Conservation (phyloP, 2,329 filamentous ascomycete genomes). For the Paracoccidioides lutzii region DNA sequence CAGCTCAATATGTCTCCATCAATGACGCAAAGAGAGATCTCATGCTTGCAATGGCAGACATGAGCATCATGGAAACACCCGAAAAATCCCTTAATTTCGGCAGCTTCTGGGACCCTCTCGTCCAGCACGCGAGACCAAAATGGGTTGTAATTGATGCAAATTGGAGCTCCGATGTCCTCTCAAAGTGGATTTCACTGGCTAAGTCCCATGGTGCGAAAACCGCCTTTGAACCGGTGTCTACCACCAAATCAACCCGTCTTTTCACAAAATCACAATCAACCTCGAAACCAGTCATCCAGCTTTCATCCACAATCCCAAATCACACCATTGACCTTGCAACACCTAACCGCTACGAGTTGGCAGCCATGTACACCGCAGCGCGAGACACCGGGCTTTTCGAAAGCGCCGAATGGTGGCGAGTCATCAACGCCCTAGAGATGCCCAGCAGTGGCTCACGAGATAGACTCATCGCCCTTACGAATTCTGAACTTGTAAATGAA, state of each 20-base stretch:
- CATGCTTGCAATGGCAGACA: constrained; percentile 89
- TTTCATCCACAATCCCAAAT: constrained; percentile 39
- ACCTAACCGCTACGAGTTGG: constrained; percentile 72
- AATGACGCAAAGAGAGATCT: constrained; percentile 76
- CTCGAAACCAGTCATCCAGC: constrained; percentile 18
- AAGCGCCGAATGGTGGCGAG: constrained; percentile 58
- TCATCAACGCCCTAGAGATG: constrained; percentile 70
- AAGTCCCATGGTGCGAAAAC: constrained; percentile 45
- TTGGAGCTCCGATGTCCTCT: constrained; percentile 56
- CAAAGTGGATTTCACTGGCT: constrained; percentile 53
- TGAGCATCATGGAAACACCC: constrained; percentile 59
- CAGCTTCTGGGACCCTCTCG: constrained; percentile 48
- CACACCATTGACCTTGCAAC: constrained; percentile 60
- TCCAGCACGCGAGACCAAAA: constrained; percentile 47
- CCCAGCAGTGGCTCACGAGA: constrained; percentile 55
- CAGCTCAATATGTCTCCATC: constrained; percentile 82
- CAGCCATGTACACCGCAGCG: constrained; percentile 63
- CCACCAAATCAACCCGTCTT: constrained; percentile 58
- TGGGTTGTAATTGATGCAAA: constrained; percentile 83
- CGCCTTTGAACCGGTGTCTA: constrained; percentile 82
- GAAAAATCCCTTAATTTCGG: constrained; percentile 29
- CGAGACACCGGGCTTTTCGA: constrained; percentile 56
- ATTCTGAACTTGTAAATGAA: constrained; percentile 53
- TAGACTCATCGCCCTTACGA: constrained; percentile 57
- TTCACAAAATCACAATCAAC: constrained; percentile 33